These are phyloP conservation scores for Rutstroemia sp. DNA, from an alignment of 2,329 filamentous ascomycete genomes.

Conservation along the genomic window DNA sequence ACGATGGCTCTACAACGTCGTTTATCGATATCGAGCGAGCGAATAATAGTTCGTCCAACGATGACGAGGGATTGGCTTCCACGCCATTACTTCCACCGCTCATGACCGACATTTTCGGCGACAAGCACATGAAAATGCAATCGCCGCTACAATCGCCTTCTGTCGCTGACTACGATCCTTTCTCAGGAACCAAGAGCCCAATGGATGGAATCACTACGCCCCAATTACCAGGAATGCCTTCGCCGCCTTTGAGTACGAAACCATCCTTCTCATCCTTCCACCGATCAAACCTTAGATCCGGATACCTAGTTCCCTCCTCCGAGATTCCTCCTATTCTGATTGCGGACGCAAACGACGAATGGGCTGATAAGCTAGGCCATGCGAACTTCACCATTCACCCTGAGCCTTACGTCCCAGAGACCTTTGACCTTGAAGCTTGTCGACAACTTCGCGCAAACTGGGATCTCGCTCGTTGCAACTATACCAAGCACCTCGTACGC, in stretches of 20 bases:
- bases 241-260: conserved; percentile 69
- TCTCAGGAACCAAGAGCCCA: conserved; percentile 38
- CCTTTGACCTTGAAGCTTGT: conserved; percentile 46
- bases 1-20: conserved; percentile 39
- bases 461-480: conserved; percentile 77
- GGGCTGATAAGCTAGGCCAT: conserved; percentile 80
- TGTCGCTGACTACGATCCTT: conserved; percentile 47
- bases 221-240: conserved; percentile 43
- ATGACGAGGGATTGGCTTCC: conserved; percentile 59
- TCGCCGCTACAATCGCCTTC: conserved; percentile 85
- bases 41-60: conserved; percentile 40
- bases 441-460: conserved; percentile 68
- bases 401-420: conserved; percentile 66
- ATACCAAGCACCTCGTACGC: conserved; percentile 79
- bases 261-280: conserved; percentile 72
- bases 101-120: conserved; percentile 46
- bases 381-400: conserved; percentile 88
- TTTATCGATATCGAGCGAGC: conserved; percentile 44
- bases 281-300: conserved; percentile 34
- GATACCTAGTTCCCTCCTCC: conserved; percentile 40
- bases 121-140: conserved; percentile 51
- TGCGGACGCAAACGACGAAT: conserved; percentile 66
- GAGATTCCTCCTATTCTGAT: conserved; percentile 61
- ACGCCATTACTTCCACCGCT: conserved; percentile 83
- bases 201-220: conserved; percentile 36